phyloP scores from a whole-genome alignment of 768 basidiomycete genomes.

The Lactarius quietus region DNA sequence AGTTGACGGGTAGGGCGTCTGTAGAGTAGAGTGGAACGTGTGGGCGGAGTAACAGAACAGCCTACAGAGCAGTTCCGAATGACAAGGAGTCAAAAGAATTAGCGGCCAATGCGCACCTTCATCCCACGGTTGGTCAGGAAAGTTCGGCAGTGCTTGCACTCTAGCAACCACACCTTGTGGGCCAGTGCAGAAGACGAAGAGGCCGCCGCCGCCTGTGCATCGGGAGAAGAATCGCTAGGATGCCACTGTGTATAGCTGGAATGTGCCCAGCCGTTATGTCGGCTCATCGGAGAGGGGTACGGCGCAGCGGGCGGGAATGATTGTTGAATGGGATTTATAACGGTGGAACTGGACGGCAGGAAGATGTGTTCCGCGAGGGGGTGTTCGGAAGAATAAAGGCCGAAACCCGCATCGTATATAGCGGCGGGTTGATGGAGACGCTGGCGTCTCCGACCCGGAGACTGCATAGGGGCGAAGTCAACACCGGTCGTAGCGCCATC shows the following conservation, averaged over 20 bases:
- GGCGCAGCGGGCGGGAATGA: not conserved
- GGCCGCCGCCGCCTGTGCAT: not conserved
- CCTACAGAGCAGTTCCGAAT: slow-evolving; percentile 41
- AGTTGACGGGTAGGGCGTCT: slow-evolving; percentile 74
- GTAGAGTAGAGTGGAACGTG: slow-evolving; percentile 81
- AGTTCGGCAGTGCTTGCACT: slow-evolving; percentile 67
- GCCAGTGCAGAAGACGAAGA: slow-evolving; percentile 41
- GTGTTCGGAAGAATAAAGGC: not conserved
- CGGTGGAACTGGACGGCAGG: not conserved
- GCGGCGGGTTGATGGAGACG: slow-evolving; percentile 18
- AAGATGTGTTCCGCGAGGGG: not conserved
- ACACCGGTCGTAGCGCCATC: not conserved
- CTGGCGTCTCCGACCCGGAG: slow-evolving; percentile 1
- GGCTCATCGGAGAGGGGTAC: slow-evolving; percentile 11
- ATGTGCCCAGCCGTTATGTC: slow-evolving; percentile 10
- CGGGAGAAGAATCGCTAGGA: not conserved
- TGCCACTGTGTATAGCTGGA: slow-evolving; percentile 16
- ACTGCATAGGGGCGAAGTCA: not conserved
- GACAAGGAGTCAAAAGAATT: slow-evolving; percentile 7
- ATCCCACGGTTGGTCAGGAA: slow-evolving; percentile 84
- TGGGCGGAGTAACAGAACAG: slow-evolving; percentile 77
- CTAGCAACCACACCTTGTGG: slow-evolving; percentile 79
- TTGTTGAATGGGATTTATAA: slow-evolving; percentile 5
- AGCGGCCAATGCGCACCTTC: slow-evolving; percentile 48
- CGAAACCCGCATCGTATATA: slow-evolving; percentile 13